Conservation (phyloP, 2,329 filamentous ascomycete species). For the Gnomoniopsis smithogilvyi region DNA sequence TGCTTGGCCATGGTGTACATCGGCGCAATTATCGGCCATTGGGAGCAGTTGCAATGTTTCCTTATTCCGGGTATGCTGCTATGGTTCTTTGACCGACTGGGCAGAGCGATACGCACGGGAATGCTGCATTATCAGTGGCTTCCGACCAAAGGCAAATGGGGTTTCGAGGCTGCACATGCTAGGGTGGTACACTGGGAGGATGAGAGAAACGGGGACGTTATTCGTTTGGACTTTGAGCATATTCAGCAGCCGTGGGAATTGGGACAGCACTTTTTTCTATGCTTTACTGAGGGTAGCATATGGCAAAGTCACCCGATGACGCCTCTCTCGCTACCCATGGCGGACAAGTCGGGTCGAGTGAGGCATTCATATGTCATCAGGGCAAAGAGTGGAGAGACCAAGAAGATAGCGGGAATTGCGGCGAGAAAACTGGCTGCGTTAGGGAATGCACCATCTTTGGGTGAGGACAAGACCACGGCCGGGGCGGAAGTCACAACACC, state of each 20-base stretch:
- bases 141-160: conserved; percentile 37
- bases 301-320: conserved; percentile 75
- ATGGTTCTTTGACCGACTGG: conserved; percentile 61
- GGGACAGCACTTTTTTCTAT: conserved; percentile 71
- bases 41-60: conserved; percentile 65
- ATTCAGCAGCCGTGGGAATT: conserved; percentile 59
- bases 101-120: conserved; percentile 55
- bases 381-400: conserved; percentile 58
- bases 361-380: conserved; percentile 56
- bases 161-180: conserved; percentile 54
- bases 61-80: conserved; percentile 63
- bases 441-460: not conserved
- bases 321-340: conserved; percentile 50
- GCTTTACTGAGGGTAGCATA: conserved; percentile 62
- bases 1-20: conserved; percentile 71
- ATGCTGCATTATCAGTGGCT: conserved; percentile 59
- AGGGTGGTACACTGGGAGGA: conserved; percentile 52
- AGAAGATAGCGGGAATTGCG: conserved; percentile 46
- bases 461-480: conserved; percentile 4
- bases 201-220: conserved; percentile 54
- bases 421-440: conserved; percentile 31
- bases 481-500: conserved; percentile 37
- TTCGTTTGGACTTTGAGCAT: conserved; percentile 65
- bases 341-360: conserved; percentile 34
- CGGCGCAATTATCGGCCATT: conserved; percentile 74